Base-by-base conservation (phyloP, 805 yeast genomes). In the Metschnikowia lochheadii region DNA sequence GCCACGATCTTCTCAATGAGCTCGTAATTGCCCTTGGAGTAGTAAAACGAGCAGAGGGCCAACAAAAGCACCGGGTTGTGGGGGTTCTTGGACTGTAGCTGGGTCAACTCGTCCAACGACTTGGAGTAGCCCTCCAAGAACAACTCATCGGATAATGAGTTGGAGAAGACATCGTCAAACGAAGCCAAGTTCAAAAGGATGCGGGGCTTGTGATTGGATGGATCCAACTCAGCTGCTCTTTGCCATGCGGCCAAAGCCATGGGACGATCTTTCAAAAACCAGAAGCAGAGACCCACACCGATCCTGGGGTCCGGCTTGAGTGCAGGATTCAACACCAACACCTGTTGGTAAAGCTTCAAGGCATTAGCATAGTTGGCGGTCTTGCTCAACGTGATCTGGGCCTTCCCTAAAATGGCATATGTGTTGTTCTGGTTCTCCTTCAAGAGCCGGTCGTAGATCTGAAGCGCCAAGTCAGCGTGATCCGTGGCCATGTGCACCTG, bases 251-350 rank as follows among this genome's bases (percentile, higher is more conserved):
- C 71, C 6, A 78, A 62, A 0, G 99, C 98, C 72, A 89, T 79
- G 46, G 78, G 79, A 55, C 81, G 79, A 65, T 89, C 96, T 47
- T 85, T 85, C 54, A 94, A 72, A 53, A 81, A 81, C 97, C 97
- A 94, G 64, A 84, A 92, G 67, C 97, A 91, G 56, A 94, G 72
- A 34, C 99, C 99, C 53, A 92, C 82, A 29, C 98, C 99, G 53
- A 94, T 79, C 67, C 99, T 78, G 17, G 97, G 95, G 69, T 92
- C 97, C 4, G 98, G 97, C 58, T 80, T 79, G 58, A 86, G 70
- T 35, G 85, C 64, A 2, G 97, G 97, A 54, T 89, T 84, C 45
- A 84, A 74, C 33, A 84, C 77, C 56, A 94, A 73, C 6, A 87
- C 84, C 56, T 85, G 87, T 73, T 94, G 99, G 68, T 88, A 94